Base-by-base conservation (phyloP, 139 green algal genomes). In the Chlamydomonas sphaeroides region DNA sequence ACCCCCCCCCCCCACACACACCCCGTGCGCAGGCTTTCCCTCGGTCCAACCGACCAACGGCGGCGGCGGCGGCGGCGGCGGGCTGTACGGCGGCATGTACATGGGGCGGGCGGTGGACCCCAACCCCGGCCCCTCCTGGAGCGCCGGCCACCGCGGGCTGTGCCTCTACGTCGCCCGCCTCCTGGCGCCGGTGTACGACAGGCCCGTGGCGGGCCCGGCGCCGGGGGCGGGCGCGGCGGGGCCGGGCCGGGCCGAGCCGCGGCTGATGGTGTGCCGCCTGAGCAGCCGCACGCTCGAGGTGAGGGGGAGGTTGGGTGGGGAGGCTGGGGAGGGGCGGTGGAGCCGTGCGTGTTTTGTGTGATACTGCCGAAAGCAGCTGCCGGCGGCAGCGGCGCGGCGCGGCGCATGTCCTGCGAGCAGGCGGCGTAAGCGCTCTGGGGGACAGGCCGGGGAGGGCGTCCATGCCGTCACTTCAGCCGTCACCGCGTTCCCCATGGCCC, bases 111-210 rank as follows among this genome's bases (percentile, higher is more conserved):
- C 89, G 8, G 86, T 92, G 11, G 89, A 93, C 70, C 87, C 89
- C 72, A 90, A 93, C 83, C 89, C 91, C 18, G 94, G 97, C 84
- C 94, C 95, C 20, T 85, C 94, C 62, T 95, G 95, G 93, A 95
- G 89, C 65, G 89, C 85, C 11, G 93, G 90, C 30, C 94, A 98
- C 87, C 86, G 92, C 21, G 96, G 95, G 2, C 76, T 98, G 65
- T 95, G 89, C 81, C 73, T 97, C 42, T 96, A 94, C 63, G 65
- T 95, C 32, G 85, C 90, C 1, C 89, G 96, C 30, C 67, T 98
- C 65, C 89, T 98, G 80, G 79, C 84, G 63, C 89, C 89, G 0
- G 87, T 95, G 38, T 98, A 96, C 94, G 95, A 98, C 41, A 53
- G 8, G 53, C 96, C 65, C 45, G 45, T 53, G 45, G 10, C 11